Percentiles rank a stretch among this genome's conserved stretches.
Evolutionary conservation across 768 basidiomycete species (phyloP).

Genomic region (Russula olivacea): DNA sequence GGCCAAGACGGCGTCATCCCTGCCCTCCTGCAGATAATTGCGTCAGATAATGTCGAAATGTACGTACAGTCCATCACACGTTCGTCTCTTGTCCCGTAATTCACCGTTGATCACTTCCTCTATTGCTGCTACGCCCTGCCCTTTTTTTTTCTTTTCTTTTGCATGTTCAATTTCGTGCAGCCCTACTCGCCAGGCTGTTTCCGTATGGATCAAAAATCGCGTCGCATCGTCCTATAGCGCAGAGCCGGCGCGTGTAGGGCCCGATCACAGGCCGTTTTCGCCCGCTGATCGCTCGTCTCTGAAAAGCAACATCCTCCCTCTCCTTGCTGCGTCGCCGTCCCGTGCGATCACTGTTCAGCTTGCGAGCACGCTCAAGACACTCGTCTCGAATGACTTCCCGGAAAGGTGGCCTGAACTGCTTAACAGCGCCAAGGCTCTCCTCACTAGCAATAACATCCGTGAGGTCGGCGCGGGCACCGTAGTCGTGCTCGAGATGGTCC

Average conservation of each 20-base stretch:
- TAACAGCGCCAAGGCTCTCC: slow-evolving; percentile 58
- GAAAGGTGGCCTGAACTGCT: slow-evolving; percentile 65
- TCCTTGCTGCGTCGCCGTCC: slow-evolving; percentile 63
- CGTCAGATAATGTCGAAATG: slow-evolving; percentile 68
- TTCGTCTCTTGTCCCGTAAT: background rate
- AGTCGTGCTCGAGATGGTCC: slow-evolving; percentile 68
- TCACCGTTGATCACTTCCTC: background rate
- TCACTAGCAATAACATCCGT: slow-evolving; percentile 56
- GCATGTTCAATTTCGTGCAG: slow-evolving; percentile 35
- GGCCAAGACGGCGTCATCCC: slow-evolving; percentile 77
- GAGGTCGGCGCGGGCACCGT: slow-evolving; percentile 80
- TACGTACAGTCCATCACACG: slow-evolving; percentile 38
- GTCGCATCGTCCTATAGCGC: slow-evolving; percentile 60
- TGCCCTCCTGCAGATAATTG: slow-evolving; percentile 83
- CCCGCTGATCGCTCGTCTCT: slow-evolving; percentile 68
- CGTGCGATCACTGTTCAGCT: slow-evolving; percentile 71
- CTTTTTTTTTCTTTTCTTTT: slow-evolving; percentile 10
- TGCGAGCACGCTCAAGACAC: slow-evolving; percentile 61
- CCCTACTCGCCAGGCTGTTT: slow-evolving; percentile 76
- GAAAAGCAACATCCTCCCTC: slow-evolving; percentile 56
- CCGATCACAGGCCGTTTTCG: slow-evolving; percentile 59
- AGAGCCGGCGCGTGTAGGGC: slow-evolving; percentile 41
- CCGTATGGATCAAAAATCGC: slow-evolving; percentile 90
- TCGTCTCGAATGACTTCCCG: slow-evolving; percentile 75
- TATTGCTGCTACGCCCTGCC: background rate